Conservation (phyloP, 179 eudicot genomes). For the Camellia oleifera region DNA sequence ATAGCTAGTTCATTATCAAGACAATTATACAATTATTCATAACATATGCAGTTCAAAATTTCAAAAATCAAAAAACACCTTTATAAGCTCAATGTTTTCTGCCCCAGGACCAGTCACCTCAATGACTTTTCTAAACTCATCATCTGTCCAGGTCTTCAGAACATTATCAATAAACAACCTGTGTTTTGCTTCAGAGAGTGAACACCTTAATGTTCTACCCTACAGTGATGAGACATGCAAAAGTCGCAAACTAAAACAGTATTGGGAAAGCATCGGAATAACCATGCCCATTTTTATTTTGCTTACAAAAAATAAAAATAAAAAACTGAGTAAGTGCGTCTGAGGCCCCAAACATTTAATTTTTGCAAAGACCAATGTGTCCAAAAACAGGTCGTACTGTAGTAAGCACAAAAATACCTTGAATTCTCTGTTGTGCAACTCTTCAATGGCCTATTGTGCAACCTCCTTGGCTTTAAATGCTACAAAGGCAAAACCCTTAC, state of each 20-base stretch:
- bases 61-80: conserved; percentile 39
- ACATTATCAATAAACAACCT: conserved; percentile 89
- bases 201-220: conserved; percentile 92
- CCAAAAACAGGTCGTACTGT: not conserved
- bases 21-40: not conserved
- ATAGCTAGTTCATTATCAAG: not conserved
- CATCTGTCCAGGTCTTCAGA: conserved; percentile 89
- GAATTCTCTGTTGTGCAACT: conserved; percentile 72
- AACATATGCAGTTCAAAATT: not conserved
- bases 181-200: conserved; percentile 80
- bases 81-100: conserved; percentile 81
- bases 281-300: not conserved
- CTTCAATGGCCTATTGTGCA: conserved; percentile 80
- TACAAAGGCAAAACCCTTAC: conserved; percentile 90
- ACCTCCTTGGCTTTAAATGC: conserved; percentile 71
- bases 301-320: too few species aligned
- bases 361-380: not conserved
- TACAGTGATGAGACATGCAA: conserved; percentile 24
- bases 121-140: conserved; percentile 71
- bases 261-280: not conserved
- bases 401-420: conserved; percentile 47
- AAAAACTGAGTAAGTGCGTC: too few species aligned
- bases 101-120: conserved; percentile 91
- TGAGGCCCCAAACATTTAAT: not conserved
- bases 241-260: conserved; percentile 14